These are phyloP conservation scores for Colletotrichum tanaceti DNA, from an alignment of 2,329 filamentous ascomycete genomes.

Conservation along the genomic window DNA sequence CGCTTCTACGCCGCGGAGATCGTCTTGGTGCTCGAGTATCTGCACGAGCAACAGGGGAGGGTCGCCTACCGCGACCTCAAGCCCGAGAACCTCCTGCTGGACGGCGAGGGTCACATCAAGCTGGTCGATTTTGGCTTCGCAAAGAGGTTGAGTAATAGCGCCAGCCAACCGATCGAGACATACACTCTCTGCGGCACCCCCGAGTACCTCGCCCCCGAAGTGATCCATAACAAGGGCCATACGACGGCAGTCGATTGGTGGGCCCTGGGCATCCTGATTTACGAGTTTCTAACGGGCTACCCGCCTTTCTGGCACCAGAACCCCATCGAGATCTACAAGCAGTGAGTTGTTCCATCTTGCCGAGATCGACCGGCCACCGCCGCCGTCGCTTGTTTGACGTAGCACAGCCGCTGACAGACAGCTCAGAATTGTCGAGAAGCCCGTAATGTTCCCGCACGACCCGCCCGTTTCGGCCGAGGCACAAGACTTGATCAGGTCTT, in stretches of 20 bases:
- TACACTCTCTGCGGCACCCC: conserved; percentile 87
- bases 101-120: conserved; percentile 82
- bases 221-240: conserved; percentile 84
- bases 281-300: conserved; percentile 86
- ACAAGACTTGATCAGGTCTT: conserved; percentile 78
- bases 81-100: conserved; percentile 84
- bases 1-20: conserved; percentile 89
- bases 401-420: conserved; percentile 15
- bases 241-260: conserved; percentile 87
- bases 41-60: conserved; percentile 81
- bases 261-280: conserved; percentile 85
- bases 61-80: conserved; percentile 86
- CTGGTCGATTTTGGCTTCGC: conserved; percentile 89
- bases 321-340: conserved; percentile 87
- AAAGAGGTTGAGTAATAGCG: conserved; percentile 74
- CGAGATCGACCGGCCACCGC: neutral
- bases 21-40: conserved; percentile 81
- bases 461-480: conserved; percentile 74
- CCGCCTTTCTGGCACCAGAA: conserved; percentile 90
- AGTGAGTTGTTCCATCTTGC: conserved; percentile 57
- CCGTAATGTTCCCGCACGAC: conserved; percentile 78
- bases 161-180: conserved; percentile 70
- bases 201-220: conserved; percentile 86
- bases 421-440: conserved; percentile 80
- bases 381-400: neutral